These are phyloP conservation scores for Sungouiella thailandica DNA, from an alignment of 805 yeast genomes.

Conservation along the genomic window DNA sequence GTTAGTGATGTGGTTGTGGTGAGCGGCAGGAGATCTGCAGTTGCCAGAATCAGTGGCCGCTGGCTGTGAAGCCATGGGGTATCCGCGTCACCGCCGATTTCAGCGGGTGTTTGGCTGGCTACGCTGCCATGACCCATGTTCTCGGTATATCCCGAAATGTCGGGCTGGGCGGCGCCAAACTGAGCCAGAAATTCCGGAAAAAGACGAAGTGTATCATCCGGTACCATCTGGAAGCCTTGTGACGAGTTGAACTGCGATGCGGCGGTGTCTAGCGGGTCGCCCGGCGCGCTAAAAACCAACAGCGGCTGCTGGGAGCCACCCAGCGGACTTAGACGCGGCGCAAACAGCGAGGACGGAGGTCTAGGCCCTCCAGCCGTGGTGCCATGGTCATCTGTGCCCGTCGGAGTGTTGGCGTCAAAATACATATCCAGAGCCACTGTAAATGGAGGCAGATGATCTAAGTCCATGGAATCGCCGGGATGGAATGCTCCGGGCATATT, in stretches of 20 bases:
- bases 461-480: conserved; percentile 23
- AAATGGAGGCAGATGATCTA: conserved; percentile 35
- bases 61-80: not conserved
- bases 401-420: conserved; percentile 15
- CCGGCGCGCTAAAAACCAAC: not conserved
- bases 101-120: not conserved
- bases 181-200: not conserved
- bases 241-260: not conserved
- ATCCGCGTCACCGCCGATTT: not conserved
- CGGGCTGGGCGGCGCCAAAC: not conserved
- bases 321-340: not conserved
- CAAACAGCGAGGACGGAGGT: not conserved
- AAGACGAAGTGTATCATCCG: not conserved
- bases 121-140: not conserved
- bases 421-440: conserved; percentile 29
- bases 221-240: conserved; percentile 1
- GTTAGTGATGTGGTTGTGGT: conserved; percentile 41
- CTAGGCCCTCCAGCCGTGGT: not conserved
- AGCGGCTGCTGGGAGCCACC: not conserved
- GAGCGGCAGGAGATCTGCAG: conserved; percentile 34
- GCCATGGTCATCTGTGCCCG: not conserved
- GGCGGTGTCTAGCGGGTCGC: no score
- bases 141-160: not conserved
- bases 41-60: conserved; percentile 9
- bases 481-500: conserved; percentile 11